A percentile compares a stretch with the other conserved stretches of the same genome.
Evolutionary conservation across 495 filamentous ascomycete species (phyloP).

Genomic region (Penicillium cataractarum): DNA sequence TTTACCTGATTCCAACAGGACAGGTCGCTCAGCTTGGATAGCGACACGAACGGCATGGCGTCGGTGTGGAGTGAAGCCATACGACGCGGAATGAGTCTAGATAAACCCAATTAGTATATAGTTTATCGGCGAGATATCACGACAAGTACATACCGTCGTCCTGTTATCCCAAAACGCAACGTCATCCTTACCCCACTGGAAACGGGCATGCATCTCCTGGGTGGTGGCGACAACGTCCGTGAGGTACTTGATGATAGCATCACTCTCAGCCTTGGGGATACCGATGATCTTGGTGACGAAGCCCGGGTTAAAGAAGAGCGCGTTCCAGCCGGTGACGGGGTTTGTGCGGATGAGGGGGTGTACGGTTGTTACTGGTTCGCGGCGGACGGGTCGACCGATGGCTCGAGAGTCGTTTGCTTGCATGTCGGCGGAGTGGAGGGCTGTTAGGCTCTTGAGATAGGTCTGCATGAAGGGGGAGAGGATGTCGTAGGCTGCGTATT

Average conservation of each 20-base stretch:
- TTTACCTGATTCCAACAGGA: constrained; percentile 53
- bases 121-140: background rate
- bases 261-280: constrained; percentile 65
- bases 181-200: constrained; percentile 70
- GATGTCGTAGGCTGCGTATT: constrained; percentile 72
- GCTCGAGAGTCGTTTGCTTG: constrained; percentile 68
- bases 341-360: constrained; percentile 76
- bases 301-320: constrained; percentile 75
- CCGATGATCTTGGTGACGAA: constrained; percentile 77
- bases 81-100: constrained; percentile 64
- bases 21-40: constrained; percentile 59
- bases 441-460: constrained; percentile 70
- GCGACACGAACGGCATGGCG: constrained; percentile 66
- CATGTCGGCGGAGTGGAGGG: constrained; percentile 70
- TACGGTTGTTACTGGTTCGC: constrained; percentile 65
- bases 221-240: constrained; percentile 64
- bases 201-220: constrained; percentile 71
- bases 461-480: constrained; percentile 71
- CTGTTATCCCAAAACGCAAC: constrained; percentile 81
- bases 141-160: constrained; percentile 50
- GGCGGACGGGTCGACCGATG: constrained; percentile 64
- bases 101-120: background rate
- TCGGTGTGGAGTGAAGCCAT: constrained; percentile 64
- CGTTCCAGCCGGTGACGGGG: constrained; percentile 76
- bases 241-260: constrained; percentile 66